Evolutionary conservation across 2,329 filamentous ascomycete species (phyloP), one percentile per base, ranked within the genome.

Genomic region (Diaporthe eres): DNA sequence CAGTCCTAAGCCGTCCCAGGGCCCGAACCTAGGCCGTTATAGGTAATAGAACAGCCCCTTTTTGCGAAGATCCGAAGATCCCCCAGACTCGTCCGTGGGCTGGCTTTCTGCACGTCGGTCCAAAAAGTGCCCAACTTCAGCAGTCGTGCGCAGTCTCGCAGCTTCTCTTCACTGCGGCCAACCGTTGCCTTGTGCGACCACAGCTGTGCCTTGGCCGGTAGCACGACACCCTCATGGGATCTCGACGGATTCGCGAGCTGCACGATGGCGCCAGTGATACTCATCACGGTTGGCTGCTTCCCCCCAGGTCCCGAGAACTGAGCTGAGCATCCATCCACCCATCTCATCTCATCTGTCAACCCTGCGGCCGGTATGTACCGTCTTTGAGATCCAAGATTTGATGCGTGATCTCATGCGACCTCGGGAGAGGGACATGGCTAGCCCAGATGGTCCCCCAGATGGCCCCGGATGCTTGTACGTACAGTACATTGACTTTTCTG

Each of bases 261-360:
- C 39, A 68, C 60, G 55, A 55, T 57, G 61, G 72, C 72, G 61
- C 25, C 51, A 60, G 72, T 58, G 61, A 70, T 57, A 42, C 61
- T 37, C 44, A 22, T 74, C 49, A 58, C 61, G 72, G 72, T 47
- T 74, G 65, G 72, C 61, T 74, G 61, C 51, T 55, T 22, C 42
- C 42, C 5, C 72, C 28, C 61, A 70, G 49, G 61, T 34, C 65
- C 65, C 65, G 65, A n/a, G 31, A 31, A 55, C 25, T 22, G 51
- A 74, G 61, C 61, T 70, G 72, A 74, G 31, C 49, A 74, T 61
- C 31, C 28, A 55, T 19, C 25, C 31, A 34, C 8, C 34, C 34
- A 34, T 34, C 34, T 34, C 34, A 39, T 60, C 22, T 39, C 34
- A 22, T 39, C 61, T 74, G 61, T 60, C 72, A 68, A 51, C 65